These are phyloP conservation scores for Keithomyces neogunnii DNA, from an alignment of 2,329 filamentous ascomycete genomes.

Conservation along the genomic window DNA sequence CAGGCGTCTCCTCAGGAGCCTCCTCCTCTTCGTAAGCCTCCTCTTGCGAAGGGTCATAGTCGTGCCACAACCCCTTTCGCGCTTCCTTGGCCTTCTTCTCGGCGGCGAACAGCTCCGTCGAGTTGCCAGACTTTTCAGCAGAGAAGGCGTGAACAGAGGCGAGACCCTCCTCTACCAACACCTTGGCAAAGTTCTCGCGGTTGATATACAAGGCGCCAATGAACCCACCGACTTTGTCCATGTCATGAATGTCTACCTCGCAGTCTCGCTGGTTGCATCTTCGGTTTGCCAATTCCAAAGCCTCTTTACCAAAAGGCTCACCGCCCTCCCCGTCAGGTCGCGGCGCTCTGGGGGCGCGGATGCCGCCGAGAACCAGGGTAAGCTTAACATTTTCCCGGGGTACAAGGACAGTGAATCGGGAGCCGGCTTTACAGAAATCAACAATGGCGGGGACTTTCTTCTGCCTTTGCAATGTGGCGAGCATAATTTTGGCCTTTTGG, in stretches of 20 bases:
- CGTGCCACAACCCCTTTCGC: conserved; percentile 81
- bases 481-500: conserved; percentile 92
- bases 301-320: conserved; percentile 93
- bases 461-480: conserved; percentile 79
- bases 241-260: conserved; percentile 88
- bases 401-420: conserved; percentile 84
- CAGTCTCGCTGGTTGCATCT: conserved; percentile 91
- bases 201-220: conserved; percentile 91
- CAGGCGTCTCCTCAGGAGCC: conserved; percentile 40
- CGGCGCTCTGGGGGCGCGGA: conserved; percentile 81
- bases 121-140: conserved; percentile 89
- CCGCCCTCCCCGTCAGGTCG: conserved; percentile 66
- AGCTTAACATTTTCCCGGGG: conserved; percentile 91
- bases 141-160: conserved; percentile 91
- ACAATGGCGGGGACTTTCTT: conserved; percentile 89
- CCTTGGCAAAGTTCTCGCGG: conserved; percentile 91
- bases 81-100: conserved; percentile 85
- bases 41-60: conserved; percentile 89
- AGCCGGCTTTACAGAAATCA: conserved; percentile 96
- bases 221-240: conserved; percentile 95
- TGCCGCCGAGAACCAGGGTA: conserved; percentile 88
- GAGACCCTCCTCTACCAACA: conserved; percentile 86
- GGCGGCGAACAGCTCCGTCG: conserved; percentile 76
- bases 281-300: conserved; percentile 80
- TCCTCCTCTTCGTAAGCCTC: conserved; percentile 47